These are phyloP conservation scores for Prunus persica DNA, from an alignment of 306 rosid genomes.

Conservation along the genomic window DNA sequence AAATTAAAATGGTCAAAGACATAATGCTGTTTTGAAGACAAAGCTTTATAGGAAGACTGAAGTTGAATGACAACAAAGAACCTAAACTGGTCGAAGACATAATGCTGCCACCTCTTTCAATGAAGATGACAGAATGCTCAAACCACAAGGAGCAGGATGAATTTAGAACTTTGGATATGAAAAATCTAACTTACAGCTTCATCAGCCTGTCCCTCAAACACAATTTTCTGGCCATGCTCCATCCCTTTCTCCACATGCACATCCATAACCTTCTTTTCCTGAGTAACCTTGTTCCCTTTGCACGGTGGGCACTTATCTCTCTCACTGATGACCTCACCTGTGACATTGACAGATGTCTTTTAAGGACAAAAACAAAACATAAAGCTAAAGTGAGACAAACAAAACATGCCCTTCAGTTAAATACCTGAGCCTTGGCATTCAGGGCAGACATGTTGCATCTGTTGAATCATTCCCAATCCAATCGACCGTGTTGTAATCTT, in stretches of 20 bases:
- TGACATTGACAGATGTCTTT: constrained; percentile 17
- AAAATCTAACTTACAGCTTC: constrained; percentile 50
- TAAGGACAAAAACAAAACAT: no score
- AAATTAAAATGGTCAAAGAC: neutral
- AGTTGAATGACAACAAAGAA: neutral
- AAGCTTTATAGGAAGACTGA: neutral
- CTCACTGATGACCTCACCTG: constrained; percentile 71
- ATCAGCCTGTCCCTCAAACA: constrained; percentile 73
- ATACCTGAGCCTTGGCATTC: constrained; percentile 72
- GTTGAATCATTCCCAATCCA: constrained; percentile 66
- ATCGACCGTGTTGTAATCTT: constrained; percentile 56
- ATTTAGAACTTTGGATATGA: neutral
- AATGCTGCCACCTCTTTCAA: neutral
- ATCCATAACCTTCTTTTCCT: constrained; percentile 71
- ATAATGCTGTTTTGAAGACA: neutral
- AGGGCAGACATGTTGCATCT: constrained; percentile 68
- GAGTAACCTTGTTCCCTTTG: constrained; percentile 58
- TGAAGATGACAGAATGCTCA: neutral
- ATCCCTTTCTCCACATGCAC: constrained; percentile 75
- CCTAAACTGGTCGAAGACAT: neutral
- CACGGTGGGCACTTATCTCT: constrained; percentile 72
- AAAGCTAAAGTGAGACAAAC: constrained; percentile 7
- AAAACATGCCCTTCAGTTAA: constrained; percentile 17
- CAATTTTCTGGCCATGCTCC: constrained; percentile 70
- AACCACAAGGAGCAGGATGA: neutral